Conservation (phyloP, 2,329 filamentous ascomycete genomes). For the Neoarthrinium moseri region DNA sequence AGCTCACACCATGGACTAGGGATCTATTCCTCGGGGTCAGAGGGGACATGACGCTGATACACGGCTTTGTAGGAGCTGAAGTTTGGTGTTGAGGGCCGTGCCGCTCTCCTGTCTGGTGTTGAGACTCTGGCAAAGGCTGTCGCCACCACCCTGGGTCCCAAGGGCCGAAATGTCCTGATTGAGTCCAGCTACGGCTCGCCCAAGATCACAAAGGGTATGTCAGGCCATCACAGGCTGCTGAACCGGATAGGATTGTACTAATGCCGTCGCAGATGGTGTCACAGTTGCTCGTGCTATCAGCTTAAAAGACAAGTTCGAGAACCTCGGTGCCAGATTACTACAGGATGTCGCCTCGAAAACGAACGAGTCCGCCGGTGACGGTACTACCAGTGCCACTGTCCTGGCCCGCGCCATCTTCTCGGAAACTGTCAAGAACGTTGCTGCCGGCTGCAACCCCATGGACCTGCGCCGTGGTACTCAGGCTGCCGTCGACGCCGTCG, state of each 20-base stretch:
- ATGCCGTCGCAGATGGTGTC: constrained; percentile 66
- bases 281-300: constrained; percentile 86
- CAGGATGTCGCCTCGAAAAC: constrained; percentile 99
- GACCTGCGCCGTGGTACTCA: constrained; percentile 96
- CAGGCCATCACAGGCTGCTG: background rate
- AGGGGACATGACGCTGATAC: background rate
- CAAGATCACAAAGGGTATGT: constrained; percentile 97
- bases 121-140: constrained; percentile 97
- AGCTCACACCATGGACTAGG: background rate
- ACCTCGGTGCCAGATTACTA: constrained; percentile 92
- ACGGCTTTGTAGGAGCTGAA: constrained; percentile 75
- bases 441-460: constrained; percentile 99
- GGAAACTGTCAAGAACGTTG: constrained; percentile 99
- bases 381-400: constrained; percentile 96
- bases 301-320: constrained; percentile 99
- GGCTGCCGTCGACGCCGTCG: constrained; percentile 90
- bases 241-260: too few relatives aligned
- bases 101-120: constrained; percentile 85
- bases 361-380: constrained; percentile 98
- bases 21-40: too few relatives aligned
- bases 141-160: constrained; percentile 92
- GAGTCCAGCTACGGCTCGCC: constrained; percentile 98
- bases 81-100: constrained; percentile 93
- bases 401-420: constrained; percentile 98
- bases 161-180: constrained; percentile 97